Evolutionary conservation across 2,329 filamentous ascomycete genomes (phyloP), one percentile per base, ranked within the genome.

Genomic region (Fusarium euwallaceae): DNA sequence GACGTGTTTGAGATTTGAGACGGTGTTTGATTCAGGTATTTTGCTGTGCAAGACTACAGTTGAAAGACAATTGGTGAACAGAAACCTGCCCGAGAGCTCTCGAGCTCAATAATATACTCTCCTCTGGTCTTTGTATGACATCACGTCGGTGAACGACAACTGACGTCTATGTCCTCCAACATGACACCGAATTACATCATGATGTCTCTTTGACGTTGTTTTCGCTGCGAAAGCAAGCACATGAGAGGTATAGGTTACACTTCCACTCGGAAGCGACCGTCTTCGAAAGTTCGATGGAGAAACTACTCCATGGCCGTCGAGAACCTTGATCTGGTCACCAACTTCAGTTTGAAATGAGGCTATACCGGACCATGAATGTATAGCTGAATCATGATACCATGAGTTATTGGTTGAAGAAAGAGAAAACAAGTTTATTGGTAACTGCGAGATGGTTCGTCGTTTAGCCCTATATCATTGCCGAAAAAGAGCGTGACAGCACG

Each of bases 151-250:
- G 36, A 39, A 64, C 37, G 37, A 39, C 34, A 43, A 74, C 67
- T 64, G 56, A 75, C 64, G 73, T 63, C 64, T 66, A 53, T 41
- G 20, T 58, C 59, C 17, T 61, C 55, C 36, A 66, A 43, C 67
- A 76, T 75, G 73, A 75, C 73, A 74, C 73, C 62, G 22, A 53
- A 75, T 75, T 75, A 76, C 73, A 75, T 75, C 73, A 75, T 76
- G 59, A 69, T 59, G 67, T 45, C 45, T 20, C 63, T 53, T 37
- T 36, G 37, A 64, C 43, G 70, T 64, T 55, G 53, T 34, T 55
- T 62, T 63, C 7, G 16, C 61, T 39, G 36, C 32, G 17, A 20
- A 64, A 62, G 24, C 36, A 51, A 61, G 69, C 55, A 56, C 62
- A 67, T 7, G 11, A 63, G 16, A 56, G 22, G 39, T 65, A 63